A percentile compares a stretch with the other conserved stretches of the same genome.
Evolutionary conservation across 768 basidiomycete genomes (phyloP).

Genomic region (Krasilnikovozyma curviuscula): DNA sequence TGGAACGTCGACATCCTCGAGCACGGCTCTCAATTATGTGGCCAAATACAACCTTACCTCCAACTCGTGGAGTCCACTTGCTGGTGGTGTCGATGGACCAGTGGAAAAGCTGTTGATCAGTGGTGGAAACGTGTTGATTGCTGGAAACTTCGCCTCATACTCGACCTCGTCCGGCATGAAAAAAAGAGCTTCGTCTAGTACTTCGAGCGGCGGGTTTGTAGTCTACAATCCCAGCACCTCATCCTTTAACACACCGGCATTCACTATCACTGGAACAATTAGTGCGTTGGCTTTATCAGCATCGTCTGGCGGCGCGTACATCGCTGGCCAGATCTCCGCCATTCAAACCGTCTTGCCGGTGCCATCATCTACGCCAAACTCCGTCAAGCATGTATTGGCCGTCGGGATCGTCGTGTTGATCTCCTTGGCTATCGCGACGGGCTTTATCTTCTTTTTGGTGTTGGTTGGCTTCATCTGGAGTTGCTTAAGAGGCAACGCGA

Average conservation of each 20-base stretch:
- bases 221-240: constrained; percentile 44
- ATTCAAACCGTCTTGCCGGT: neutral
- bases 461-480: too few relatives aligned
- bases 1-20: constrained; percentile 36
- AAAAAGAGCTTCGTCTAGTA: constrained; percentile 13
- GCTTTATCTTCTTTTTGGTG: constrained; percentile 85
- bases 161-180: neutral
- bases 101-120: constrained; percentile 33
- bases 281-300: constrained; percentile 12
- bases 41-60: constrained; percentile 50
- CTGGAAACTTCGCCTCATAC: constrained; percentile 24
- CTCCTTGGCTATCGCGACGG: constrained; percentile 89
- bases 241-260: constrained; percentile 54
- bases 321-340: constrained; percentile 17
- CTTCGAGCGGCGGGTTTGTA: constrained; percentile 44
- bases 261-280: constrained; percentile 34
- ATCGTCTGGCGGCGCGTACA: constrained; percentile 44
- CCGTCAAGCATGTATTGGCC: constrained; percentile 27
- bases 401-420: constrained; percentile 87
- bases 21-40: constrained; percentile 39
- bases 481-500: too few relatives aligned
- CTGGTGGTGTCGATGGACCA: constrained; percentile 52
- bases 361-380: neutral
- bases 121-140: constrained; percentile 55
- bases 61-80: constrained; percentile 48